Base-by-base conservation (phyloP, 2,329 filamentous ascomycete species). In the Ophiostoma himal-ulmi region DNA sequence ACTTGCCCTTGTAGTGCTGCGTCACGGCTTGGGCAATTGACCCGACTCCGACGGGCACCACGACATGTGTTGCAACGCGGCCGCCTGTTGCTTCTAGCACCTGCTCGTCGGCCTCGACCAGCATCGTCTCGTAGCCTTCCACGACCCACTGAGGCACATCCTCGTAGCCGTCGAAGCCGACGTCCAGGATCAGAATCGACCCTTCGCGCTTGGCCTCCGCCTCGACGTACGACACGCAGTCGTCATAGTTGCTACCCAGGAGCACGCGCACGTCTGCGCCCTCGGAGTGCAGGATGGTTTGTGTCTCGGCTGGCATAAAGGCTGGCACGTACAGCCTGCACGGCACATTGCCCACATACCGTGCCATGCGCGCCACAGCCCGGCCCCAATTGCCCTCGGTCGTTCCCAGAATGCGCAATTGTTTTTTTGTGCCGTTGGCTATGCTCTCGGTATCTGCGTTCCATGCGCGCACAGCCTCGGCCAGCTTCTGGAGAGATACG, bases 371-470 rank as follows among this genome's bases (percentile, higher is more conserved):
- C 0, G 90, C 89, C 1, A 93, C 84, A 0, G 92, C 91, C 1
- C 91, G 82, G 0, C 92, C 91, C 81, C 91, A 90, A 73, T 94
- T 94, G 0, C 91, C 92, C 67, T 92, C 91, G 0, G 90, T 92
- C 1, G 88, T 88, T 0, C 90, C 87, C 57, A 89, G 84, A 0
- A 92, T 76, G 0, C 67, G 34, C n/a, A 71, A 65, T 70, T 1
- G 48, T 70, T 0, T 81, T 10, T 20, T 48, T 17, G 34, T 26
- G 13, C 57, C 57, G 11, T 34, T 62, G 22, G 57, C 57, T 17
- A 62, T 62, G 26, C 57, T 34, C 57, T 62, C 57, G 39, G 37
- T n/a, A 20, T 30, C 39, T 36, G 17, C 48, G 41, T 70, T 67
- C 77, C 65, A 37, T 0, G 37, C 57, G 20, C 68, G 62, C 34